A percentile compares a stretch with the other conserved stretches of the same genome.
Evolutionary conservation across 257 asterid species (phyloP).

Genomic region (Solanum dulcamara): DNA sequence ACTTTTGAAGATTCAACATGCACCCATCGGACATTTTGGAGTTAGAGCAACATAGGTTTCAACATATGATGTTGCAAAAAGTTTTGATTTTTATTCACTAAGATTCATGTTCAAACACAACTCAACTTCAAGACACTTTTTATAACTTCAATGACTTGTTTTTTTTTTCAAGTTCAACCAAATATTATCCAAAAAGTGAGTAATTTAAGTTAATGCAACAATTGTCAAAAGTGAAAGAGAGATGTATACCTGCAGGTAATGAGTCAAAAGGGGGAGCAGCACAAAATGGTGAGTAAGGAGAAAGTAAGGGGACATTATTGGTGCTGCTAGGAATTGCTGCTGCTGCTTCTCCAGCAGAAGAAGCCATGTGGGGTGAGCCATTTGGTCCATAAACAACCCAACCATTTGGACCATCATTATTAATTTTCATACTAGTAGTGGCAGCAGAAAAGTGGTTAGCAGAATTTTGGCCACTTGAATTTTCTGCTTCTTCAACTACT

Average conservation of each 20-base stretch:
- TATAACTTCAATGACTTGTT: neutral
- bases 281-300: conserved; percentile 18
- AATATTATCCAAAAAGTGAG: neutral
- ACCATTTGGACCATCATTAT: conserved; percentile 5
- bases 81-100: neutral
- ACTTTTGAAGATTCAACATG: neutral
- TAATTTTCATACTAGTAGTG: neutral
- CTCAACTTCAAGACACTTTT: neutral
- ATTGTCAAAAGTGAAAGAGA: neutral
- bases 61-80: neutral
- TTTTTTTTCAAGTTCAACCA: neutral
- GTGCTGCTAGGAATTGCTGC: neutral
- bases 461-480: conserved; percentile 1
- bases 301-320: neutral
- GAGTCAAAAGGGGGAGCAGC: conserved; percentile 22
- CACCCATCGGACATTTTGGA: neutral
- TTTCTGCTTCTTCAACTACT: conserved; percentile 11
- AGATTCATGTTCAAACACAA: neutral
- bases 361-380: conserved; percentile 12
- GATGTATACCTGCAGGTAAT: conserved; percentile 30
- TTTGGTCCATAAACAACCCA: conserved; percentile 16
- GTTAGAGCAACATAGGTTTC: neutral
- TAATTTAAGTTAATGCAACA: neutral
- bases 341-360: conserved; percentile 9
- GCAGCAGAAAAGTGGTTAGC: neutral